Base-by-base conservation (phyloP, 768 basidiomycete genomes). In the Fomitopsis pulvina region DNA sequence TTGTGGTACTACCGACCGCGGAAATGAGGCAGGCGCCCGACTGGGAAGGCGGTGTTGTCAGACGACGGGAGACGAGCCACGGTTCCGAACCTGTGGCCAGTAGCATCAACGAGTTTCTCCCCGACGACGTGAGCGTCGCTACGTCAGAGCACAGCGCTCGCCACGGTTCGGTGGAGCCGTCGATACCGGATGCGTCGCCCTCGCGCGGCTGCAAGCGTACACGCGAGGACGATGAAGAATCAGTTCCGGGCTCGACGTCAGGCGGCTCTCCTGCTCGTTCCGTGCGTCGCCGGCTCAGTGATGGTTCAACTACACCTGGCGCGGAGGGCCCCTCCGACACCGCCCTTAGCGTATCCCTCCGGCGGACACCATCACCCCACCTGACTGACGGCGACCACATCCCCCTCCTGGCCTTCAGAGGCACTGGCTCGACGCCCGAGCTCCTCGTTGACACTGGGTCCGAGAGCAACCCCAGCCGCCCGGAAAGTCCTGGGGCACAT, bases 31-130 rank as follows among this genome's bases (percentile, higher is more conserved):
- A 18, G 43, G 43, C 27, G 16, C 25, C 9, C 6, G 43, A 45
- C 28, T 45, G 43, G 43, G 43, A 45, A 20, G 43, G 43, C 43
- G 43, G 43, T 20, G 28, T 45, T 12, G 43, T 45, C 43, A 24
- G 25, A 45, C 26, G 34, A 12, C 34, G 5, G 34, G 18, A 18
- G 34, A 4, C 34, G 34, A 37, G 14, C 7, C 14, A 18, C 34
- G 14, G 6, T n/a, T 12, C 34, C 14, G 7, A 37, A 14, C 14
- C 34, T 7, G 34, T 5, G 14, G 14, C 34, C 18, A 18, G 5
- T 18, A 14, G 14, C 34, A 37, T 37, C 34, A 37, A 37, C 34
- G 34, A 37, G 34, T 37, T 37, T 18, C 6, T 37, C 30, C 8
- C 7, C 18, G 34, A 37, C 34, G 34, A 37, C 14, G 14, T 14